Evolutionary conservation across 2,329 filamentous ascomycete genomes (phyloP).

Genomic region (Cercospora citrullina): DNA sequence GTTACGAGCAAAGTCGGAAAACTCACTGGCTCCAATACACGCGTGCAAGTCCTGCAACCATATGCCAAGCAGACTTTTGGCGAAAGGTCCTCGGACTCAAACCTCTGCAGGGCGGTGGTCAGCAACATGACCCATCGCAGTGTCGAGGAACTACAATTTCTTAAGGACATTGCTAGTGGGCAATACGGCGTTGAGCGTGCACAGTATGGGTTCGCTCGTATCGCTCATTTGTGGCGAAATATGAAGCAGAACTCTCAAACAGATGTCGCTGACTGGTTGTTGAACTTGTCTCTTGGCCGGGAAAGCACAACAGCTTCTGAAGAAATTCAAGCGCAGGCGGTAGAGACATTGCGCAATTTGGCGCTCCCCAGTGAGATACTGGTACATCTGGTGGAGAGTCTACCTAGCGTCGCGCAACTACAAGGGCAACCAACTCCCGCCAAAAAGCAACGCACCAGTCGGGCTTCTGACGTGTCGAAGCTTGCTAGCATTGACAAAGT

Average conservation of each 20-base stretch:
- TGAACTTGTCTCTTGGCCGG: conserved; percentile 53
- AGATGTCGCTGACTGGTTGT: conserved; percentile 60
- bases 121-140: conserved; percentile 57
- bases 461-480: conserved; percentile 60
- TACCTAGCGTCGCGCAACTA: conserved; percentile 72
- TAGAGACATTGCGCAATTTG: conserved; percentile 71
- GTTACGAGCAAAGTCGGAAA: conserved; percentile 72
- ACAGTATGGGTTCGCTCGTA: conserved; percentile 66
- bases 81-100: conserved; percentile 49
- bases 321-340: conserved; percentile 57
- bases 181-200: conserved; percentile 44
- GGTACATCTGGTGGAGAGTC: conserved; percentile 67
- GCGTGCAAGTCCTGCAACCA: conserved; percentile 75
- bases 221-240: conserved; percentile 70
- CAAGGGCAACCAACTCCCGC: conserved; percentile 70
- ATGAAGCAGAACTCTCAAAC: conserved; percentile 66
- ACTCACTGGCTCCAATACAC: conserved; percentile 64
- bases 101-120: conserved; percentile 55
- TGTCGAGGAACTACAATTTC: conserved; percentile 56
- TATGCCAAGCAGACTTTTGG: conserved; percentile 68
- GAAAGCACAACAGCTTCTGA: conserved; percentile 34
- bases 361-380: conserved; percentile 73
- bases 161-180: conserved; percentile 54
- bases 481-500: conserved; percentile 62
- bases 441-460: conserved; percentile 76